These are phyloP conservation scores for Serendipita indica DNA, from an alignment of 768 basidiomycete species.

Conservation along the genomic window DNA sequence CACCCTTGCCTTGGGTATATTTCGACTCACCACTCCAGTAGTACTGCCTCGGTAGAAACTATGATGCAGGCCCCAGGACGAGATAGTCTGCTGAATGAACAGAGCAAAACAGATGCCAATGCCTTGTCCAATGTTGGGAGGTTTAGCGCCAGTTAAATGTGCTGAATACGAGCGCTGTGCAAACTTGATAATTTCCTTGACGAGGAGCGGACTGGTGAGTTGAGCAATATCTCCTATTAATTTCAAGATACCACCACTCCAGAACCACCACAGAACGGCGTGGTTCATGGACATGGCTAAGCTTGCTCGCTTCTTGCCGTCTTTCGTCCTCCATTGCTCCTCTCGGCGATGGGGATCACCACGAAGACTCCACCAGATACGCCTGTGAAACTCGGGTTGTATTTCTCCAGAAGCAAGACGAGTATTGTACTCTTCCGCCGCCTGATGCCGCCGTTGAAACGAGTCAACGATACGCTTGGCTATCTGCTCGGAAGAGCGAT, in stretches of 20 bases:
- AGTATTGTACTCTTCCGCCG: constrained; percentile 55
- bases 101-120: constrained; percentile 65
- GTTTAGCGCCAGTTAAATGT: constrained; percentile 18
- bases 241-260: constrained; percentile 45
- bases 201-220: constrained; percentile 58
- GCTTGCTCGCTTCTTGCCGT: constrained; percentile 49
- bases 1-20: background rate
- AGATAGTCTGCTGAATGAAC: constrained; percentile 47
- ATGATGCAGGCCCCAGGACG: constrained; percentile 58
- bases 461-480: constrained; percentile 48
- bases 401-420: constrained; percentile 52
- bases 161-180: constrained; percentile 45
- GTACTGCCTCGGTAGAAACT: constrained; percentile 68
- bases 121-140: constrained; percentile 38
- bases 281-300: constrained; percentile 59
- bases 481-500: constrained; percentile 39
- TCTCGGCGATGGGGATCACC: constrained; percentile 37
- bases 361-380: constrained; percentile 44
- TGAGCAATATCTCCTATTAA: constrained; percentile 56
- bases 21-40: constrained; percentile 39
- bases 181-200: constrained; percentile 68
- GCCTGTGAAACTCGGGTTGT: constrained; percentile 33
- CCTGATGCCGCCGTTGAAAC: constrained; percentile 40
- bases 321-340: constrained; percentile 45
- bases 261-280: constrained; percentile 63